Evolutionary conservation across 176 grass and related monocot species (phyloP).

Genomic region (Luzula sylvatica): DNA sequence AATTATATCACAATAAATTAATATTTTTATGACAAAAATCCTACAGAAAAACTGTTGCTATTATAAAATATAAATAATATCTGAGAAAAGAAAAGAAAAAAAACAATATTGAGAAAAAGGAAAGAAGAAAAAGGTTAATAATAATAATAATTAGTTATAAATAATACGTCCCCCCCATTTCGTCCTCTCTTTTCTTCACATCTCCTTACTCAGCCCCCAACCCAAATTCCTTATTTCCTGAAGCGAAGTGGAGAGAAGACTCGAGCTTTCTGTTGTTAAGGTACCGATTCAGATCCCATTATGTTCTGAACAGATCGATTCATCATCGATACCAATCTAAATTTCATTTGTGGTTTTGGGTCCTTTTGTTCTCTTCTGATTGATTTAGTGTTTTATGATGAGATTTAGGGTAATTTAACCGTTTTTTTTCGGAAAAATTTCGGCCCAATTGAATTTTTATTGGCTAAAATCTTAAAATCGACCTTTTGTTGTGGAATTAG

Average conservation of each 20-base stretch:
- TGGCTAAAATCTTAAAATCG: not conserved
- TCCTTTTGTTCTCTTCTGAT: not conserved
- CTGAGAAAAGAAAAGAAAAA: too few species aligned
- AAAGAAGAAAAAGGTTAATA: too few species aligned
- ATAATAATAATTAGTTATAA: too few species aligned
- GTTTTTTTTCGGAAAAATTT: not conserved
- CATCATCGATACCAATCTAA: not conserved
- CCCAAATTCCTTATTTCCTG: slow-evolving; percentile 1
- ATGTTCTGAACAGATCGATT: slow-evolving; percentile 6
- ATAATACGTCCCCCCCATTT: too few species aligned
- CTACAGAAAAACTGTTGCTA: too few species aligned
- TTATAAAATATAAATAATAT: too few species aligned
- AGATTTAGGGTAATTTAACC: slow-evolving; percentile 9
- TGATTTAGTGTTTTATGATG: not conserved
- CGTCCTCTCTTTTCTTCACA: not conserved
- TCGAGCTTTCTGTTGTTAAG: not conserved
- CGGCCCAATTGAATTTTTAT: not conserved
- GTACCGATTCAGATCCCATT: not conserved
- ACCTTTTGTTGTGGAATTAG: not conserved
- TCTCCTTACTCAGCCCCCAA: not conserved
- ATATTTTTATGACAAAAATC: too few species aligned
- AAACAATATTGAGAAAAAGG: too few species aligned
- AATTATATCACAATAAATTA: too few species aligned
- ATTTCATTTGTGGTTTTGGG: not conserved
- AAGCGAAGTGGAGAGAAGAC: not conserved